Percentiles rank a stretch among this genome's conserved stretches.
Evolutionary conservation across 805 yeast species (phyloP).

Genomic region (Hanseniaspora valbyensis): DNA sequence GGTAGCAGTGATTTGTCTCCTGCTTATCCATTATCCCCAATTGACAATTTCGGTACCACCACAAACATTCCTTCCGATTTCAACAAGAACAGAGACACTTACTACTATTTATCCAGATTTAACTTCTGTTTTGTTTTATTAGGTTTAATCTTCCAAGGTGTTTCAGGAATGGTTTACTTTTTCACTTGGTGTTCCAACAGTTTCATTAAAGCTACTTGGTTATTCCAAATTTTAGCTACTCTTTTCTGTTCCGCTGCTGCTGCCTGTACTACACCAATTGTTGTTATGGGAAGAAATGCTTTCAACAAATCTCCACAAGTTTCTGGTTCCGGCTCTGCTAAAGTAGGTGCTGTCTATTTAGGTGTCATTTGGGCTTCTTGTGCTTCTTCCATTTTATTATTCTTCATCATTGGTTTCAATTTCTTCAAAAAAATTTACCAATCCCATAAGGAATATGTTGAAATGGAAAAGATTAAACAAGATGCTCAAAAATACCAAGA

Average conservation of each 20-base stretch:
- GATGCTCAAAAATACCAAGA: slow-evolving; percentile 20
- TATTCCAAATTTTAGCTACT: slow-evolving; percentile 42
- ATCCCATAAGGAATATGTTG: slow-evolving; percentile 20
- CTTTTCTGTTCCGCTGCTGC: slow-evolving; percentile 53
- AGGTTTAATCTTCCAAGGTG: slow-evolving; percentile 51
- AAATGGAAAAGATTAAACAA: slow-evolving; percentile 19
- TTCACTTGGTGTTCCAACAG: slow-evolving; percentile 47
- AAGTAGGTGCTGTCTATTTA: slow-evolving; percentile 46
- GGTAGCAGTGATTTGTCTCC: slow-evolving; percentile 40
- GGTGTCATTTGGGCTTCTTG: slow-evolving; percentile 61
- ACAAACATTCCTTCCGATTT: slow-evolving; percentile 44
- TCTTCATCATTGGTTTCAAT: slow-evolving; percentile 19
- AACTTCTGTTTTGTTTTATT: slow-evolving; percentile 52
- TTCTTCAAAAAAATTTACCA: slow-evolving; percentile 22
- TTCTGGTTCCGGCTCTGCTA: slow-evolving; percentile 27
- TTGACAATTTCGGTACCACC: slow-evolving; percentile 54
- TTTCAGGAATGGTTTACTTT: slow-evolving; percentile 45
- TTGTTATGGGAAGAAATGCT: slow-evolving; percentile 62
- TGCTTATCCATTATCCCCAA: slow-evolving; percentile 64
- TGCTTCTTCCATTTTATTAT: slow-evolving; percentile 32
- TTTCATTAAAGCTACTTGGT: slow-evolving; percentile 44
- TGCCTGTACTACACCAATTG: slow-evolving; percentile 61
- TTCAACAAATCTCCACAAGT: slow-evolving; percentile 36
- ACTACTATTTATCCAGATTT: slow-evolving; percentile 55
- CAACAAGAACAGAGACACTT: slow-evolving; percentile 42